Percentiles rank a stretch among this genome's conserved stretches.
These are phyloP conservation scores for Agarophyton chilense DNA, from an alignment of 23 red algal species.

Conservation along the genomic window DNA sequence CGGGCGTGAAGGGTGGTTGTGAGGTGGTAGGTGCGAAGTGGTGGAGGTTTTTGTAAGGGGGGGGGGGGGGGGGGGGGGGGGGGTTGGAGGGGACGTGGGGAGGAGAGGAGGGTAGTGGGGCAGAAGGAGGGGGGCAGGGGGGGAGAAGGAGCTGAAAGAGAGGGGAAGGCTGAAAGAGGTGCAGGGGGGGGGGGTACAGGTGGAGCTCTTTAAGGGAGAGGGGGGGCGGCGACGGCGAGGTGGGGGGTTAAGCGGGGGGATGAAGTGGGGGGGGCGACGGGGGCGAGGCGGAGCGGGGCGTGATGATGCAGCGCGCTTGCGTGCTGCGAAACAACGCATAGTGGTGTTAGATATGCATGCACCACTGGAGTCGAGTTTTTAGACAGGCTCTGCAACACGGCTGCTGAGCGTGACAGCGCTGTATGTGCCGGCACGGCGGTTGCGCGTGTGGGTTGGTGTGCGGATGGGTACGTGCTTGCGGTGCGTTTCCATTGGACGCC, in stretches of 20 bases:
- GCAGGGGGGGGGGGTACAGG: neutral
- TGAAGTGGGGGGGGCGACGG: neutral
- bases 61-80: neutral
- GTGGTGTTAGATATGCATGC: too few relatives aligned
- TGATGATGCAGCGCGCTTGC: conserved; percentile 5
- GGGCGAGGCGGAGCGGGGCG: neutral
- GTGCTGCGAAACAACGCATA: neutral
- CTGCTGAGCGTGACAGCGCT: neutral
- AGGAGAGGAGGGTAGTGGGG: neutral
- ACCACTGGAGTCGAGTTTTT: too few relatives aligned
- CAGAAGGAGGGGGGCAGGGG: neutral
- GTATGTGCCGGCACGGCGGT: neutral
- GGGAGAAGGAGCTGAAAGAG: neutral
- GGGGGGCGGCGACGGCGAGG: neutral
- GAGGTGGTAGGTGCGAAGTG: neutral
- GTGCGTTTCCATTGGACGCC: neutral
- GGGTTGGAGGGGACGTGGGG: neutral
- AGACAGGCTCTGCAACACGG: too few relatives aligned
- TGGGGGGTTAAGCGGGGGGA: neutral
- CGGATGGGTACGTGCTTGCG: conserved; percentile 3
- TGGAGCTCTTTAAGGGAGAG: neutral
- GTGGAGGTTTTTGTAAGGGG: neutral
- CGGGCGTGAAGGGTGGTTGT: neutral
- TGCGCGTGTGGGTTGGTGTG: neutral
- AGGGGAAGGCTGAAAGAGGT: neutral